Base-by-base conservation (phyloP, 768 basidiomycete genomes). In the Lanmaoa rubissima region DNA sequence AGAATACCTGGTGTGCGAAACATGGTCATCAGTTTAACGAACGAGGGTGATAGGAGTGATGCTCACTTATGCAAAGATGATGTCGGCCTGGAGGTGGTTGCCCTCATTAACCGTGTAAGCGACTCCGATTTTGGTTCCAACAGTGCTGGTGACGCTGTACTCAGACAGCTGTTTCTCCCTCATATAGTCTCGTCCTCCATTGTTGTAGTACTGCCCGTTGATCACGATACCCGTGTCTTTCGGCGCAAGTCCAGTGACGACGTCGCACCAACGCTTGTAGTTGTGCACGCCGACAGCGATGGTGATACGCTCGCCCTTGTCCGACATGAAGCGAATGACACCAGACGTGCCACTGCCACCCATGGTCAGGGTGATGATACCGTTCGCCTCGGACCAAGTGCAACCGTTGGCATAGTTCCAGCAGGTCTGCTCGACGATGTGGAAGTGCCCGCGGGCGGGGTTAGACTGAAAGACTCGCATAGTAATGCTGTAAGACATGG, bases 341-440 rank as follows among this genome's bases (percentile, higher is more conserved):
- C 78, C 74, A 14, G 74, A 77, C 0, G 74, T 77, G 41, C 75
- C 77, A 55, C 76, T 78, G 6, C 68, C 71, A 35, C 61, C 65
- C 69, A 75, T 76, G 48, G 39, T 68, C 58, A 79, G 71, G 19
- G 63, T 65, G 48, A 51, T 55, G 14, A 21, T 28, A 2, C 60
- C 69, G 45, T 67, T 41, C 7, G 35, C 34, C 21, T 65, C 48
- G 34, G 52, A 53, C 74, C 75, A 76, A 16, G 66, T 67, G 39
- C 74, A 74, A 12, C 51, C 49, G 5, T 58, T 52, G 31, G 48
- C 60, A 31, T n/a, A 53, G 47, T 54, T 8, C 17, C 10, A 61
- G 24, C n/a, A 19, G 28, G 60, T 58, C 39, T 48, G 17, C 31
- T 63, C 61, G 6, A 55, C 51, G 31, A 53, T 0, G 39, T 0